Base-by-base conservation (phyloP, 441 rosid genomes). In the Metrosideros polymorpha region DNA sequence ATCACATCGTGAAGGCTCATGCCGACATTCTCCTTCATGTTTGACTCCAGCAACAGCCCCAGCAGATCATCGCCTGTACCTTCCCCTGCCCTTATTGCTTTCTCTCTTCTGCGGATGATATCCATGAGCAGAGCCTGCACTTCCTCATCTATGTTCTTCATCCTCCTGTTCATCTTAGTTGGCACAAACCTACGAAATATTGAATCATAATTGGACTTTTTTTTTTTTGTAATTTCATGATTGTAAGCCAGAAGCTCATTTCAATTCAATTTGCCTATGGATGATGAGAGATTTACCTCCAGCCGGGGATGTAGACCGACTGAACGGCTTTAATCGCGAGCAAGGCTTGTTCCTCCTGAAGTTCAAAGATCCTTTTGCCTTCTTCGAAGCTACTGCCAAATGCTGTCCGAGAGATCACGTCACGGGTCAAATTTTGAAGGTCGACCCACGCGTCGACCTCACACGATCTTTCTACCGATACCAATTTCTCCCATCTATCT, bases 341-440 rank as follows among this genome's bases (percentile, higher is more conserved):
- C 39, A 87, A 18, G 14, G 87, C 86, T 43, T 88, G 88, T 47
- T 93, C 92, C 3, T 32, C 85, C 59, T 87, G 90, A 49, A 93
- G 93, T 82, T 91, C 87, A 66, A 93, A 93, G 29, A 93, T 91
- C 79, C 79, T 89, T 25, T 76, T 91, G 4, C 95, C 95, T 87
- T 93, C 93, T 86, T 91, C 91, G 47, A 87, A 92, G 87, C 90
- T 92, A 77, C 93, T 92, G 0, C 95, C 95, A 86, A 93, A 93
- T 54, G 94, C 91, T 5, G 94, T 90, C 66, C 91, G 90, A 35
- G 94, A 92, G 89, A 93, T 93, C 35, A 87, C 91, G 86, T 93
- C 94, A 7, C 86, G 88, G 14, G 95, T 91, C 79, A 93, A 61
- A 52, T 71, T 91, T 84, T 87, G 84, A 77, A 93, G 88, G 54